phyloP scores from a whole-genome alignment of 1,139 yeast genomes.

The Chernovozyma sophiae-reginae region DNA sequence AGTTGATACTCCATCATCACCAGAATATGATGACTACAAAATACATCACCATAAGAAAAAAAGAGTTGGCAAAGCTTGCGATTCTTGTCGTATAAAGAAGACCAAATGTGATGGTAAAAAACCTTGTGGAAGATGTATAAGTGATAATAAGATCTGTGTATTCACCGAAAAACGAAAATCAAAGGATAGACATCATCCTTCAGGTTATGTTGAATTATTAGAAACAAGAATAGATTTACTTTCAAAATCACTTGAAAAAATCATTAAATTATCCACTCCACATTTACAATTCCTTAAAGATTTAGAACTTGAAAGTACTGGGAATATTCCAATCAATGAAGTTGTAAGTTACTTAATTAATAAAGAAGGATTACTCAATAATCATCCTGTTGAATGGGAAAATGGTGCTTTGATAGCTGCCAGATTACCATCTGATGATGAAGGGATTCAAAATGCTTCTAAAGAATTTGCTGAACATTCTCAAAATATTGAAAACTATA shows the following conservation, averaged over 20 bases:
- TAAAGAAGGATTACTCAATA: constrained; percentile 31
- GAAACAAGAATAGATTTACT: constrained; percentile 65
- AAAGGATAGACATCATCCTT: constrained; percentile 59
- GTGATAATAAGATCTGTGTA: constrained; percentile 71
- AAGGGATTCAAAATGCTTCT: constrained; percentile 22
- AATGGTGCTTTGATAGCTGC: constrained; percentile 41
- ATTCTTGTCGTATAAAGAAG: constrained; percentile 70
- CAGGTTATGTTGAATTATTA: constrained; percentile 65
- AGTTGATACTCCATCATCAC: constrained; percentile 27
- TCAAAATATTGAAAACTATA: constrained; percentile 11
- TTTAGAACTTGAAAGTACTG: constrained; percentile 10
- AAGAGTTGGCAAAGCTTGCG: constrained; percentile 80
- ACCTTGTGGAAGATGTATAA: constrained; percentile 66
- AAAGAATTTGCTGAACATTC: constrained; percentile 31
- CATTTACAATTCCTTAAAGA: constrained; percentile 30
- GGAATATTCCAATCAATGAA: constrained; percentile 44
- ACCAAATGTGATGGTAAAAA: constrained; percentile 76
- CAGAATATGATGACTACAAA: constrained; percentile 7
- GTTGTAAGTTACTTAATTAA: constrained; percentile 42
- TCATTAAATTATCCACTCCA: constrained; percentile 33
- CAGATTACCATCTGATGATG: constrained; percentile 16
- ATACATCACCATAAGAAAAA: constrained; percentile 42
- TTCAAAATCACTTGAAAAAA: constrained; percentile 49
- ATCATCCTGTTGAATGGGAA: constrained; percentile 45
- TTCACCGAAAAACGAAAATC: constrained; percentile 65